phyloP scores from a whole-genome alignment of 2,329 filamentous ascomycete species.

The Arthrobotrys megalospora region DNA sequence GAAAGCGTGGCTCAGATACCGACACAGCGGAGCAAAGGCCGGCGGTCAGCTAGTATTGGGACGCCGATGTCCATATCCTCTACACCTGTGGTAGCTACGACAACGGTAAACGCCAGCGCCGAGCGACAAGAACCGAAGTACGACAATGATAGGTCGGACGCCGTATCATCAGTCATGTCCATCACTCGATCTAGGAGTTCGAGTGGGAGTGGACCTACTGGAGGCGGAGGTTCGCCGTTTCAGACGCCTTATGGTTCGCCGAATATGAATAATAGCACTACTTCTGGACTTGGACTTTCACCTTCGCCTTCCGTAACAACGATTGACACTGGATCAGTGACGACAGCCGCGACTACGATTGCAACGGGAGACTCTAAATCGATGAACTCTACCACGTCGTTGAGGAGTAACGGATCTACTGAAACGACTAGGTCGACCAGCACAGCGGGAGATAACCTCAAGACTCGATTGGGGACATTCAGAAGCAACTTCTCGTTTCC shows the following conservation, averaged over 20 bases:
- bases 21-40: slow-evolving; percentile 51
- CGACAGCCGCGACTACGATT: slow-evolving; percentile 31
- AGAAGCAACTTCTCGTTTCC: slow-evolving; percentile 55
- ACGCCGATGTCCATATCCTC: slow-evolving; percentile 40
- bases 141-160: slow-evolving; percentile 53
- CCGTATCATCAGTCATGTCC: slow-evolving; percentile 55
- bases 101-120: slow-evolving; percentile 48
- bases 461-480: slow-evolving; percentile 41
- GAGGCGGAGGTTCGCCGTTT: slow-evolving; percentile 30
- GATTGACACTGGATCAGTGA: slow-evolving; percentile 36
- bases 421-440: slow-evolving; percentile 28
- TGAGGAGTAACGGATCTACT: slow-evolving; percentile 27
- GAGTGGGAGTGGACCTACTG: slow-evolving; percentile 37
- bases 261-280: slow-evolving; percentile 9
- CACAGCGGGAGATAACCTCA: slow-evolving; percentile 40
- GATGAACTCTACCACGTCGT: slow-evolving; percentile 17
- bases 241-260: slow-evolving; percentile 49
- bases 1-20: slow-evolving; percentile 54
- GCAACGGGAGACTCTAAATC: slow-evolving; percentile 34
- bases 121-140: slow-evolving; percentile 58
- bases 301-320: slow-evolving; percentile 45
- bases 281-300: slow-evolving; percentile 29
- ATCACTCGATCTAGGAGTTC: slow-evolving; percentile 56
- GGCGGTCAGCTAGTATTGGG: slow-evolving; percentile 36
- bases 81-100: slow-evolving; percentile 40